phyloP scores from a whole-genome alignment of 805 yeast genomes.

The Saccharomycopsis sp. region DNA sequence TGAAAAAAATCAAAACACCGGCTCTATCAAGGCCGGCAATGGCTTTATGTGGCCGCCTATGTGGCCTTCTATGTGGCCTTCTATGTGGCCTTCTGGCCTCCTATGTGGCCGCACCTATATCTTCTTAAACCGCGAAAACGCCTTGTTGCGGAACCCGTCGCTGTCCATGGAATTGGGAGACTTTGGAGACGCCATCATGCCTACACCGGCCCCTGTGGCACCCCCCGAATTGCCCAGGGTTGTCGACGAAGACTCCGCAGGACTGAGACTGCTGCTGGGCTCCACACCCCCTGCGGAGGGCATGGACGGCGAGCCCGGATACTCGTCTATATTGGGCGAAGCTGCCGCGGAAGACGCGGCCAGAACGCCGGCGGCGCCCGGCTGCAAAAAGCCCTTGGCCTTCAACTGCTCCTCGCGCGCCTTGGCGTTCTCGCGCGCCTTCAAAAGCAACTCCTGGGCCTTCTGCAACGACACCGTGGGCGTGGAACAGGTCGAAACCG shows the following conservation, averaged over 20 bases:
- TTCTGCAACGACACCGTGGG: constrained; percentile 87
- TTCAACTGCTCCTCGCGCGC: constrained; percentile 40
- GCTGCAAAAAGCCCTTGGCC: constrained; percentile 20
- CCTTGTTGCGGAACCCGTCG: constrained; percentile 20
- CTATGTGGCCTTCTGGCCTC: too few species aligned
- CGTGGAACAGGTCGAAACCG: constrained; percentile 84
- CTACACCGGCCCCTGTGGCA: background rate
- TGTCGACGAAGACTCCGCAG: background rate
- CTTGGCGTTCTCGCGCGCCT: constrained; percentile 70
- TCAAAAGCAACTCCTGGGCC: constrained; percentile 81
- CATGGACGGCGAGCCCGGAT: background rate
- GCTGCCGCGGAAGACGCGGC: background rate
- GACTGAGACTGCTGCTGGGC: background rate
- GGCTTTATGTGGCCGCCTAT: too few species aligned
- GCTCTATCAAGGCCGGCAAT: background rate
- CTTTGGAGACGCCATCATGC: constrained; percentile 11
- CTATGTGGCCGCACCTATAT: background rate
- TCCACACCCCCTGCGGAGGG: background rate
- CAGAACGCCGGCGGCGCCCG: constrained; percentile 9
- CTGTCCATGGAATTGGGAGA: constrained; percentile 6
- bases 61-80: too few species aligned
- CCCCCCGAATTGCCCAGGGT: constrained; percentile 1
- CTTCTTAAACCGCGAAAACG: constrained; percentile 13
- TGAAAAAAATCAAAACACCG: background rate
- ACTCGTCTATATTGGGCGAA: background rate